A percentile compares a stretch with the other conserved stretches of the same genome.
Evolutionary conservation across 2,329 filamentous ascomycete genomes (phyloP).

Genomic region (Talaromyces funiculosus): DNA sequence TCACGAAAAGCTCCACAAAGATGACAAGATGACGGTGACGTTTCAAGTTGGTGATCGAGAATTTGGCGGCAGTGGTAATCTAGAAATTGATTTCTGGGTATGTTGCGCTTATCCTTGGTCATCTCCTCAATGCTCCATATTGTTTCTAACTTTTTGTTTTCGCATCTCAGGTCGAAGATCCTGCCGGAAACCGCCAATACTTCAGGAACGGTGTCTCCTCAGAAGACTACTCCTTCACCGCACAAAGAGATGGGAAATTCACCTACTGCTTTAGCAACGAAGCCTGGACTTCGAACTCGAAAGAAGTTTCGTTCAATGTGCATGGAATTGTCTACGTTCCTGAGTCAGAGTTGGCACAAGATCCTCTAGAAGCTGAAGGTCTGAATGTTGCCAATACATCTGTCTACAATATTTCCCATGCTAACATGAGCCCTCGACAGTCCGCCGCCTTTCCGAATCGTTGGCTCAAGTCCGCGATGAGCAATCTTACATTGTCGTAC

Average conservation of each 20-base stretch:
- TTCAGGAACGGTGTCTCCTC: slow-evolving; percentile 77
- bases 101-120: slow-evolving; percentile 32
- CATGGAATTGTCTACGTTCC: slow-evolving; percentile 97
- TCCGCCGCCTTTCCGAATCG: slow-evolving; percentile 76
- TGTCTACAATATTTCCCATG: not conserved
- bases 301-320: slow-evolving; percentile 98
- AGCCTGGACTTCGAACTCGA: slow-evolving; percentile 91
- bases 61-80: slow-evolving; percentile 87
- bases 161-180: slow-evolving; percentile 66
- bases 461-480: slow-evolving; percentile 93
- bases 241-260: slow-evolving; percentile 79
- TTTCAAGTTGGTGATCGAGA: slow-evolving; percentile 97
- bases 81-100: slow-evolving; percentile 99
- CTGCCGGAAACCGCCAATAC: slow-evolving; percentile 66
- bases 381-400: slow-evolving; percentile 23
- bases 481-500: slow-evolving; percentile 91
- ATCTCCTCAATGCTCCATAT: not conserved
- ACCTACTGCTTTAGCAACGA: slow-evolving; percentile 99
- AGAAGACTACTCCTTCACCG: slow-evolving; percentile 89
- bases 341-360: slow-evolving; percentile 74
- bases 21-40: slow-evolving; percentile 97
- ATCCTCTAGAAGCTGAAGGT: slow-evolving; percentile 90
- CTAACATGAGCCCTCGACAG: slow-evolving; percentile 41
- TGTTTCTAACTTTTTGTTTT: not conserved
- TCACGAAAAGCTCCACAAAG: slow-evolving; percentile 84